These are phyloP conservation scores for Phyllachora maydis DNA, from an alignment of 2,329 filamentous ascomycete genomes.

Conservation along the genomic window DNA sequence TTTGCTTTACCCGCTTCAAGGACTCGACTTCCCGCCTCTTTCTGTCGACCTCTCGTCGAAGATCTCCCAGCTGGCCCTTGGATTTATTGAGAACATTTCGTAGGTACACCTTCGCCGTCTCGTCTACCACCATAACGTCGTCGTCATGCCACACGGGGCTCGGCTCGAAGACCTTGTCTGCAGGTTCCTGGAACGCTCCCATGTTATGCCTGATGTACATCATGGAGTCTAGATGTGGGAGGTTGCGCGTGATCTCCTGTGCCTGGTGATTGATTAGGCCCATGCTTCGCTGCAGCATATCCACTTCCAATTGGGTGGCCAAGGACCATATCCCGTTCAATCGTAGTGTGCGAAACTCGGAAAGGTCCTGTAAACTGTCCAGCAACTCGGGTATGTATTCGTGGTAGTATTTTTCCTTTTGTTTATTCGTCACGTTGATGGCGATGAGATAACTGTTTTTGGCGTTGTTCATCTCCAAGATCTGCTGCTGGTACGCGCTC, in stretches of 20 bases:
- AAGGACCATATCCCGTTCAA: slow-evolving; percentile 73
- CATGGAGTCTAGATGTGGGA: slow-evolving; percentile 78
- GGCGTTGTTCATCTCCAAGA: slow-evolving; percentile 87
- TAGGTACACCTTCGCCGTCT: slow-evolving; percentile 71
- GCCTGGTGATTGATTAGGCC: slow-evolving; percentile 52
- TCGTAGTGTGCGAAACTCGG: slow-evolving; percentile 68
- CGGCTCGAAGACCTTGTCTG: slow-evolving; percentile 73
- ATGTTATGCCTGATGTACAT: slow-evolving; percentile 96
- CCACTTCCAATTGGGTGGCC: slow-evolving; percentile 60
- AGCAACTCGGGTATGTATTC: slow-evolving; percentile 89
- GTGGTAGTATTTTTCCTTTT: slow-evolving; percentile 94
- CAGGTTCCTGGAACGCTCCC: slow-evolving; percentile 60
- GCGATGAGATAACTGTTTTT: slow-evolving; percentile 97
- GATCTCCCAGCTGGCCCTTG: slow-evolving; percentile 61
- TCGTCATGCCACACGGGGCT: slow-evolving; percentile 97
- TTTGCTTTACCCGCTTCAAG: slow-evolving; percentile 51
- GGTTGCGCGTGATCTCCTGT: slow-evolving; percentile 70
- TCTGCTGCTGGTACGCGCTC: slow-evolving; percentile 76
- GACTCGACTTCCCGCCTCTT: slow-evolving; percentile 72
- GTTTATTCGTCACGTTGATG: slow-evolving; percentile 93
- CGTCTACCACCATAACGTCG: slow-evolving; percentile 66
- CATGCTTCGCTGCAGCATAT: slow-evolving; percentile 54
- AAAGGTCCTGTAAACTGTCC: slow-evolving; percentile 83
- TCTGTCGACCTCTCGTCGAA: slow-evolving; percentile 67
- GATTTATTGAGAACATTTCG: slow-evolving; percentile 85